Evolutionary conservation across 306 rosid genomes (phyloP).

Genomic region (Prunus padus): DNA sequence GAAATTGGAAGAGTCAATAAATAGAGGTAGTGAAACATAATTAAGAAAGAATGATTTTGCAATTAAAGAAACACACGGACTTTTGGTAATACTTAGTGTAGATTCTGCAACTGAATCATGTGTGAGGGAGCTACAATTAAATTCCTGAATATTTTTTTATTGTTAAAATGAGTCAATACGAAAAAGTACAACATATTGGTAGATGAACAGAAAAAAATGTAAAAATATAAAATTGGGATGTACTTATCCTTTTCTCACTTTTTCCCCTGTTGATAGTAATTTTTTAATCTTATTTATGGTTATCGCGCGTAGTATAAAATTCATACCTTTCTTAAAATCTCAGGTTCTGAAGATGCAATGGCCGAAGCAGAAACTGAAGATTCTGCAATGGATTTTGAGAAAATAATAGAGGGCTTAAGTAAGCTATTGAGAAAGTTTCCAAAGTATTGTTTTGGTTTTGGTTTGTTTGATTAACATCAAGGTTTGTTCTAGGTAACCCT

Average conservation of each 20-base stretch:
- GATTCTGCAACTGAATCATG: not conserved
- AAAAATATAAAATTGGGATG: too few relatives aligned
- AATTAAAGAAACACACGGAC: too few relatives aligned
- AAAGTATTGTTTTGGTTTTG: not conserved
- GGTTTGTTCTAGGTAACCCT: slow-evolving; percentile 1
- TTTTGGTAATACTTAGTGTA: not conserved
- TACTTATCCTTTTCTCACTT: not conserved
- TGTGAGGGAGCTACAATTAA: too few relatives aligned
- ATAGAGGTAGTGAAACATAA: not conserved
- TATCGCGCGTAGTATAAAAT: not conserved
- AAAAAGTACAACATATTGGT: not conserved
- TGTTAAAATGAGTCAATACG: not conserved
- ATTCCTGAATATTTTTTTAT: too few relatives aligned
- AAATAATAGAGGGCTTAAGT: not conserved
- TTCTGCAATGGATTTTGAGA: slow-evolving; percentile 1
- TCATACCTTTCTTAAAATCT: not conserved
- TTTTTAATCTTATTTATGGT: not conserved
- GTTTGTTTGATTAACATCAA: not conserved
- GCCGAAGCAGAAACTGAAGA: not conserved
- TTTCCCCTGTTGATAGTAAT: not conserved
- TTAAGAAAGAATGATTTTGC: not conserved
- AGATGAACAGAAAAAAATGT: too few relatives aligned
- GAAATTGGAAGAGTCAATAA: not conserved
- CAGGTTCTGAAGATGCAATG: not conserved
- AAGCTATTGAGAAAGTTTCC: not conserved